phyloP scores from a whole-genome alignment of 805 yeast genomes.

The Yarrowia deformans region DNA sequence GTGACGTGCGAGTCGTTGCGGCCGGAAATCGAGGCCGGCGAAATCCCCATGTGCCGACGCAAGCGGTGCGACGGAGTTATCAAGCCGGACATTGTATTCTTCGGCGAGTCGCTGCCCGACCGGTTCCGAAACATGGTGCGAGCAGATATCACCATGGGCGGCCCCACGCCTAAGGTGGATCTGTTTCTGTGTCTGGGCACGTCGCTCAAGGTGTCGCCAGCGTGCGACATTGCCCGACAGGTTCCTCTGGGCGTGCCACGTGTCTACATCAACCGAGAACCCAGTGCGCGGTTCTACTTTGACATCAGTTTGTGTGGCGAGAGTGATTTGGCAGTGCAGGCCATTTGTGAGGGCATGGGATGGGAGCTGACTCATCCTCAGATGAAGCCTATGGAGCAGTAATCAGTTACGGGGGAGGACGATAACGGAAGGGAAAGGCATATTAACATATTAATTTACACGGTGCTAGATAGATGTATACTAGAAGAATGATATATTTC shows the following conservation, averaged over 20 bases:
- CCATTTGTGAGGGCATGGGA: constrained; percentile 61
- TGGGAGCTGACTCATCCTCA: constrained; percentile 70
- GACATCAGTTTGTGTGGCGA: constrained; percentile 78
- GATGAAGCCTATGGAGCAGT: constrained; percentile 48
- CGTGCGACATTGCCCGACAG: constrained; percentile 81
- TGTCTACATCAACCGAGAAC: constrained; percentile 77
- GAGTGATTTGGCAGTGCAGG: constrained; percentile 82
- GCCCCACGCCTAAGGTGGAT: constrained; percentile 75
- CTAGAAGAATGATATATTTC: constrained; percentile 12
- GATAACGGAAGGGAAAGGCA: background rate
- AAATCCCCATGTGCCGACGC: constrained; percentile 73
- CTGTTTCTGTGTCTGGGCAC: constrained; percentile 86
- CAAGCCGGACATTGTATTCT: constrained; percentile 93
- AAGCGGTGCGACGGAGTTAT: constrained; percentile 74
- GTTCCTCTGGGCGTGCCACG: constrained; percentile 81
- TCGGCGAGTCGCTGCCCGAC: constrained; percentile 83
- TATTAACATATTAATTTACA: background rate
- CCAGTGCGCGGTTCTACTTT: constrained; percentile 76
- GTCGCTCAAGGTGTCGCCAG: constrained; percentile 91
- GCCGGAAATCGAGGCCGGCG: constrained; percentile 62
- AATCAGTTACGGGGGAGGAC: too few species aligned
- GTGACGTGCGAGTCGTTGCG: constrained; percentile 72
- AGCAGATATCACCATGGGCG: constrained; percentile 53
- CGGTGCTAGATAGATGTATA: constrained; percentile 29
- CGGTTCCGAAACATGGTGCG: constrained; percentile 63